These are phyloP conservation scores for Ascochyta clinopodiicola DNA, from an alignment of 2,329 filamentous ascomycete genomes.

Conservation along the genomic window DNA sequence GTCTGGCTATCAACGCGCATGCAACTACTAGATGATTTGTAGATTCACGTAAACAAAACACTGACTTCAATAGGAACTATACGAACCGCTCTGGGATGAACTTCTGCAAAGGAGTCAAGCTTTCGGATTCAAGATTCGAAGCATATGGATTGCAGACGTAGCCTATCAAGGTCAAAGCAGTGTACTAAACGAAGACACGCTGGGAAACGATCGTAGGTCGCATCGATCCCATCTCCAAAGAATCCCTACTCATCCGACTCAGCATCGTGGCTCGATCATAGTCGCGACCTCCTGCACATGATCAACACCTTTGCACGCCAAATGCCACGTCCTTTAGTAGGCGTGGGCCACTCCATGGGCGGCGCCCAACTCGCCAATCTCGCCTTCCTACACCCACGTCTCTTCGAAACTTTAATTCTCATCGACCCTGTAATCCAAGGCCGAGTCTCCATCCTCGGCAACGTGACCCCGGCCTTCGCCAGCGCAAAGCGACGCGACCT, in stretches of 20 bases:
- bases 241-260: background rate
- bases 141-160: constrained; percentile 91
- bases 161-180: constrained; percentile 83
- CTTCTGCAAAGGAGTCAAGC: constrained; percentile 65
- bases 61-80: constrained; percentile 71
- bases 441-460: constrained; percentile 52
- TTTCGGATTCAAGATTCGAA: constrained; percentile 72
- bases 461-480: constrained; percentile 58
- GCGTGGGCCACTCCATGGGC: constrained; percentile 89
- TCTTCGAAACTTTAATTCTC: constrained; percentile 76
- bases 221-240: background rate
- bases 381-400: constrained; percentile 78
- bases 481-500: constrained; percentile 77
- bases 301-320: constrained; percentile 81
- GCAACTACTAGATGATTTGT: background rate
- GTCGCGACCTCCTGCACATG: constrained; percentile 83
- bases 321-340: constrained; percentile 83
- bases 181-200: constrained; percentile 73
- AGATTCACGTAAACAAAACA: background rate
- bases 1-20: background rate
- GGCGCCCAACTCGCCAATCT: constrained; percentile 75
- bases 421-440: constrained; percentile 82
- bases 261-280: constrained; percentile 87
- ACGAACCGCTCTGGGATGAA: constrained; percentile 91
- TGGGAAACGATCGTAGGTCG: constrained; percentile 79